Evolutionary conservation across 306 rosid genomes (phyloP).

Genomic region (Medicago truncatula): MtrunA17r5.0-ANR NC_053043.1:15113001-15113500

Average conservation of each 20-base stretch:
- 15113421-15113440: conserved; percentile 45
- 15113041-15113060: conserved; percentile 91
- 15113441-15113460: conserved; percentile 31
- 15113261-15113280: neutral
- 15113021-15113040: conserved; percentile 84
- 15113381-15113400: conserved; percentile 92
- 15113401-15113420: conserved; percentile 91
- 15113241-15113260: neutral
- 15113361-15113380: conserved; percentile 97
- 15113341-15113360: conserved; percentile 96
- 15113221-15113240: neutral
- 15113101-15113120: conserved; percentile 84
- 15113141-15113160: conserved; percentile 72
- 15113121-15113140: conserved; percentile 87
- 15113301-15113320: conserved; percentile 86
- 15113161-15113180: conserved; percentile 20
- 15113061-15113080: conserved; percentile 88
- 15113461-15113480: conserved; percentile 1
- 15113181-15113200: conserved; percentile 13
- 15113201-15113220: neutral
- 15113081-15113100: conserved; percentile 75
- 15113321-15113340: conserved; percentile 96
- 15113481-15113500: neutral
- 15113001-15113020: conserved; percentile 79
- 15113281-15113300: conserved; percentile 38